A percentile compares a stretch with the other conserved stretches of the same genome.
Conservation (phyloP, 1,284 basidiomycete genomes). For the Cystobasidiaceae sp. region DNA sequence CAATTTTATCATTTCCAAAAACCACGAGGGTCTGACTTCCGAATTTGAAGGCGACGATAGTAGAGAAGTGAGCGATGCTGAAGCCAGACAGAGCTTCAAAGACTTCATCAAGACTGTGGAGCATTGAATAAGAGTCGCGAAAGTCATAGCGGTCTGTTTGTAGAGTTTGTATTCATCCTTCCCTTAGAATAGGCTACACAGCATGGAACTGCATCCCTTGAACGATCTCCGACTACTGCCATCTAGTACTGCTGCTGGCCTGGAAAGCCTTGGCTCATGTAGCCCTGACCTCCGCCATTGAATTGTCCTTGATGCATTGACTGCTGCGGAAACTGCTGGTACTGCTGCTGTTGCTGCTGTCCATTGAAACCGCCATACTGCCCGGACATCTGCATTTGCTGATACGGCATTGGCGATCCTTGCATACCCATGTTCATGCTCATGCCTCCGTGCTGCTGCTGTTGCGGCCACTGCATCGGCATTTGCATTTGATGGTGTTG, state of each 20-base stretch:
- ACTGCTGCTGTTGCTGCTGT: conserved; percentile 12
- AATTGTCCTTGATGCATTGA: conserved; percentile 1
- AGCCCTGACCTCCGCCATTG: too few species aligned
- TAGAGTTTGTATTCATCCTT: too few species aligned
- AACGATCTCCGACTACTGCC: too few species aligned
- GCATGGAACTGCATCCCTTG: too few species aligned
- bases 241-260: too few species aligned
- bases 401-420: not conserved
- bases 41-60: not conserved
- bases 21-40: not conserved
- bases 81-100: not conserved
- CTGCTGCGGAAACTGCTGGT: not conserved
- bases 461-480: conserved; percentile 10
- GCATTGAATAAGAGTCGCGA: not conserved
- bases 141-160: too few species aligned
- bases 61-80: not conserved
- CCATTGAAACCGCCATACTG: not conserved
- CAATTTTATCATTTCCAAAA: not conserved
- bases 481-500: not conserved
- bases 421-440: conserved; percentile 3
- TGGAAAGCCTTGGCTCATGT: too few species aligned
- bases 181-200: too few species aligned
- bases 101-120: not conserved
- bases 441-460: conserved; percentile 1
- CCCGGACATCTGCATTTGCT: not conserved